Conservation (phyloP, 768 basidiomycete species). For the Suillus ampliporus region DNA sequence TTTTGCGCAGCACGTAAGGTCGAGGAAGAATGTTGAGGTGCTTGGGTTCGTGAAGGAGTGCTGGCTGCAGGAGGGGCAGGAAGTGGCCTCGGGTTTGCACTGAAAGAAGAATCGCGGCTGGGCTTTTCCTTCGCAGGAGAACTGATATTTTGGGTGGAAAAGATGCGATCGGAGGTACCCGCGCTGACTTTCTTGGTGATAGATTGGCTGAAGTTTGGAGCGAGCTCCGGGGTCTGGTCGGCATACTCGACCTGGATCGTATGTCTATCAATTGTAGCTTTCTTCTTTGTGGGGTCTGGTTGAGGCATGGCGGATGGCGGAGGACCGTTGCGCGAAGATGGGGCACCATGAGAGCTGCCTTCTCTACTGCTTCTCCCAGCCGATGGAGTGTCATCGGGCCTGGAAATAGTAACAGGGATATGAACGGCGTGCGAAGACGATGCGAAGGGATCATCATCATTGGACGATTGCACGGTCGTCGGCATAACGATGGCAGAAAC, state of each 20-base stretch:
- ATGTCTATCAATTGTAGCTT: constrained; percentile 61
- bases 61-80: constrained; percentile 29
- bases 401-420: constrained; percentile 35
- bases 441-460: constrained; percentile 80
- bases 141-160: constrained; percentile 21
- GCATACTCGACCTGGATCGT: constrained; percentile 96
- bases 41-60: constrained; percentile 30
- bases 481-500: constrained; percentile 50
- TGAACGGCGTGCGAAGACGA: constrained; percentile 37
- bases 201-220: constrained; percentile 24
- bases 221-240: constrained; percentile 53
- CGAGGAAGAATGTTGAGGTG: constrained; percentile 28
- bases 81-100: constrained; percentile 33
- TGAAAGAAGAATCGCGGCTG: constrained; percentile 17
- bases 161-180: constrained; percentile 10
- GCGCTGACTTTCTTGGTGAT: constrained; percentile 24
- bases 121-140: constrained; percentile 26
- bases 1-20: constrained; percentile 34
- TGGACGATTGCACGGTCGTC: constrained; percentile 43
- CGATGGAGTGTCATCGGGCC: constrained; percentile 30
- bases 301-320: constrained; percentile 34
- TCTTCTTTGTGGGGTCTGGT: constrained; percentile 54
- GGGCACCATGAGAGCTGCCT: constrained; percentile 19
- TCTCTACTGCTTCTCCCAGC: constrained; percentile 25
- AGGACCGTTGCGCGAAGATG: constrained; percentile 27